Evolutionary conservation across 768 basidiomycete species (phyloP).

Genomic region (Mycena rosella): DNA sequence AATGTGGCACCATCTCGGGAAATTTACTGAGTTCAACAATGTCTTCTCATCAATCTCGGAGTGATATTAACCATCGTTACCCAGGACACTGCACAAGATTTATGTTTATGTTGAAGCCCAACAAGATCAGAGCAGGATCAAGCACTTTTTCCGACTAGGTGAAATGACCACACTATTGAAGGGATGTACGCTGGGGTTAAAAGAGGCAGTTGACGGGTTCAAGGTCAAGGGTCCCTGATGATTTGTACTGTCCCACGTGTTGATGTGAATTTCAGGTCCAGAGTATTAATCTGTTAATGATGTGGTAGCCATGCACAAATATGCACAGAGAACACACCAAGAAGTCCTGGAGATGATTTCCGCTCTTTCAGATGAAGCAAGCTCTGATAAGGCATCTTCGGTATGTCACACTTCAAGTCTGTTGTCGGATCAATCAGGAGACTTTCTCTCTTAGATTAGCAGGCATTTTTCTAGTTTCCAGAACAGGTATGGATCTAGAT

Average conservation of each 20-base stretch:
- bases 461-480: background rate
- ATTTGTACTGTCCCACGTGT: background rate
- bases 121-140: too few relatives aligned
- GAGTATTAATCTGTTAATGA: background rate
- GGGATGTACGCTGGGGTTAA: background rate
- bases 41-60: too few relatives aligned
- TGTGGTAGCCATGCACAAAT: background rate
- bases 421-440: too few relatives aligned
- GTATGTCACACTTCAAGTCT: background rate
- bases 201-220: background rate
- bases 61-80: background rate
- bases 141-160: background rate
- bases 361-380: background rate
- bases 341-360: background rate
- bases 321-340: background rate
- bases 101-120: background rate
- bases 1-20: background rate
- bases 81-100: slow-evolving; percentile 1
- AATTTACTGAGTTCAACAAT: background rate
- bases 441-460: too few relatives aligned
- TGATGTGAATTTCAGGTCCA: background rate
- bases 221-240: background rate
- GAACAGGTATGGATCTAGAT: background rate
- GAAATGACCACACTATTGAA: background rate
- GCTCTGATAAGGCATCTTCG: background rate